Base-by-base conservation (phyloP, 768 basidiomycete genomes). In the Trametes cingulata region DNA sequence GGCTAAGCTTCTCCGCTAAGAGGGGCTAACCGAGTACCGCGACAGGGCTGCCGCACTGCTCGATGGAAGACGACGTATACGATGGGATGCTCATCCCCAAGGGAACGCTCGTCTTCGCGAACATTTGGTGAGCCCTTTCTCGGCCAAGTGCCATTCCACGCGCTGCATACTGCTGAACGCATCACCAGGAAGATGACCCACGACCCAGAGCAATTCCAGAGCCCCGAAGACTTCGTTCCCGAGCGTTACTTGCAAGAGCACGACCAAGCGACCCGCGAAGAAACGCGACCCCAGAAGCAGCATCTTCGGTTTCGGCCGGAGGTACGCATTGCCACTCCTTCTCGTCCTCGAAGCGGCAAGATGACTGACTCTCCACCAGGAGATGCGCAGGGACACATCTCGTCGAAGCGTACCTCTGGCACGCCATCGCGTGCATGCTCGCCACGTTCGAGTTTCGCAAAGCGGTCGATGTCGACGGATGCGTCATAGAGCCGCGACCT, bases 221-320 rank as follows among this genome's bases (percentile, higher is more conserved):
- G 27, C 25, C 51, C 85, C 2, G 69, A 77, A 45, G 60, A 58
- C 1, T 86, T 86, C 69, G 70, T 74, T 35, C 85, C 85, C 0
- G 80, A 82, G 19, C 78, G 85, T 2, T 84, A 76, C 59, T 61
- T 84, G 27, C 65, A 65, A 25, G 41, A 50, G 40, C 57, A 52
- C 13, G 64, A 69, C 33, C 62, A 60, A 17, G 62, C 66, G 25
- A 61, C n/a, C 64, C 0, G 68, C 65, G 58, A 69, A 68, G 27
- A 27, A 25, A 15, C 40, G 52, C 17, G 80, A 80, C 58, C 79
- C 80, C 9, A 69, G 77, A 17, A 53, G 56, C 20, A 75, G 73
- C 29, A 70, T 74, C 4, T 80, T 78, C 63, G 79, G 79, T 6
- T 81, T 80, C 56, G 78, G 78, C 12, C 69, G 79, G 48, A 74